These are phyloP conservation scores for Persicaria tinctoria DNA, from an alignment of 148 eudicot species.

Conservation along the genomic window DNA sequence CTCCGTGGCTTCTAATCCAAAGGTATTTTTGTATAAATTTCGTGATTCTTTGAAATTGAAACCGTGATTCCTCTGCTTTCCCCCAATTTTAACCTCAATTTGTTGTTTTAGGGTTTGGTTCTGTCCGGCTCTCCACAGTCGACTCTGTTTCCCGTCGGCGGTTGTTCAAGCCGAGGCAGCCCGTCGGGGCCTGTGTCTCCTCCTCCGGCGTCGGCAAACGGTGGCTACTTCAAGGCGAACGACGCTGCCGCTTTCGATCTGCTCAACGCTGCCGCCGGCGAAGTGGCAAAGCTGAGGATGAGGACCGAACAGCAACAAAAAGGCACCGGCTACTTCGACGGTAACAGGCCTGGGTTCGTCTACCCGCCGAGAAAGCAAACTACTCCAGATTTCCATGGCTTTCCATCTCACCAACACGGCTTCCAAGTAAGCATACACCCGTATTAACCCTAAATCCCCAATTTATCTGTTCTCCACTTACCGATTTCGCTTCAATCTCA, in stretches of 20 bases:
- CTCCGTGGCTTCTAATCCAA: background rate
- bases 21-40: background rate
- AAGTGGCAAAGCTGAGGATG: conserved; percentile 21
- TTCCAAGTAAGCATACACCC: background rate
- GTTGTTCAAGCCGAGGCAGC: conserved; percentile 14
- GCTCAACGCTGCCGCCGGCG: conserved; percentile 18
- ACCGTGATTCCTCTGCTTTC: too few species aligned
- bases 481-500: background rate
- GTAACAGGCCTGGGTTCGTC: conserved; percentile 7
- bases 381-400: background rate
- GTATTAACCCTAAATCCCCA: background rate
- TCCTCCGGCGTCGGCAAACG: background rate
- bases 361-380: background rate
- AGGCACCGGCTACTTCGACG: conserved; percentile 16
- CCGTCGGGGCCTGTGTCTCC: conserved; percentile 14
- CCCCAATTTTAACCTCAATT: background rate
- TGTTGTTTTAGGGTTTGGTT: conserved; percentile 1
- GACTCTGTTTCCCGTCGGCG: conserved; percentile 9
- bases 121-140: conserved; percentile 15
- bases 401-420: background rate
- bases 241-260: conserved; percentile 11
- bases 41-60: too few species aligned
- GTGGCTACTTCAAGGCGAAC: background rate
- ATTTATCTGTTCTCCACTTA: background rate
- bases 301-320: background rate